Conservation (phyloP, 495 filamentous ascomycete genomes). For the Penicillium egyptiacum region DNA sequence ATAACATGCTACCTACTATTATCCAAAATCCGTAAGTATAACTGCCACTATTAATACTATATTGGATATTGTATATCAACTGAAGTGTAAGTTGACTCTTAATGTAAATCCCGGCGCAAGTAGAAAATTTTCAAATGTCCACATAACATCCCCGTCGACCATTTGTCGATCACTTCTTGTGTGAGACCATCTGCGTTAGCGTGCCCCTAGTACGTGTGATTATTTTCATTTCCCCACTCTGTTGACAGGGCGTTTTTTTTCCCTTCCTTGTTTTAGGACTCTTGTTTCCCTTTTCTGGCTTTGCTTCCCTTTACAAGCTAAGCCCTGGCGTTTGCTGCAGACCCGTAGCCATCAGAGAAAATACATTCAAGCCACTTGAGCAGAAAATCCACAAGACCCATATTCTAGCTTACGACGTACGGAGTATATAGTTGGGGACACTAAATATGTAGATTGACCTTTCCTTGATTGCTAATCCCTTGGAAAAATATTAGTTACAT, state of each 20-base stretch:
- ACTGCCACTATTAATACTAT: not conserved
- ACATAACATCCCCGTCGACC: slow-evolving; percentile 19
- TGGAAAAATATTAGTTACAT: not conserved
- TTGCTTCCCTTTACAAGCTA: slow-evolving; percentile 6
- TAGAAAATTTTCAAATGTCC: slow-evolving; percentile 17
- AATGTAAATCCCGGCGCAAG: not conserved
- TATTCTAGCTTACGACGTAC: not conserved
- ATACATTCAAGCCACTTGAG: slow-evolving; percentile 7
- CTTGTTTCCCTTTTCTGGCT: not conserved
- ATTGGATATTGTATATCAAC: not conserved
- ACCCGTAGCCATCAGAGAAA: not conserved
- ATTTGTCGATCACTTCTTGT: slow-evolving; percentile 41
- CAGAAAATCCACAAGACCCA: not conserved
- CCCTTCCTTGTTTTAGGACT: slow-evolving; percentile 5
- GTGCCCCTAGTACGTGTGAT: slow-evolving; percentile 31
- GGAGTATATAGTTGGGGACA: slow-evolving; percentile 1
- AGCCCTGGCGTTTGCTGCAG: slow-evolving; percentile 21
- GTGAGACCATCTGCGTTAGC: slow-evolving; percentile 33
- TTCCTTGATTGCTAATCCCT: not conserved
- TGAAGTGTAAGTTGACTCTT: not conserved
- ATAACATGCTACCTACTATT: not conserved
- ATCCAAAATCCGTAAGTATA: not conserved
- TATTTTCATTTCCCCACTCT: slow-evolving; percentile 24
- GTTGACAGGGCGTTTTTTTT: slow-evolving; percentile 5
- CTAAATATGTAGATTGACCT: slow-evolving; percentile 2